Conservation (phyloP, 1,284 basidiomycete species). For the Rugosomyces carneus region DNA sequence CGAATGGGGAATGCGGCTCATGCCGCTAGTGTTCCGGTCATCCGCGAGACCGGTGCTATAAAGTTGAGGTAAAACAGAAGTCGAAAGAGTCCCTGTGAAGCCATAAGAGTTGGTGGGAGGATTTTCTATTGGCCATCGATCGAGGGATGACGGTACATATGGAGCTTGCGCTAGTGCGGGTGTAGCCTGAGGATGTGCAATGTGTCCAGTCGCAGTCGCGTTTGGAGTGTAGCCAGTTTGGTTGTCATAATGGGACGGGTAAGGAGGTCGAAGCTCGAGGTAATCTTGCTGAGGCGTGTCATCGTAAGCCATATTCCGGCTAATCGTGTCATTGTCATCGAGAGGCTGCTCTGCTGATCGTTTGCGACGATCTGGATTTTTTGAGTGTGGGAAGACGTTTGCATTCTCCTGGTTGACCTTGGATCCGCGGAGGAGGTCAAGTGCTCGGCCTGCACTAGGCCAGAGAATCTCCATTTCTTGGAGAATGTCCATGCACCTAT, state of each 20-base stretch:
- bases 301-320: constrained; percentile 13
- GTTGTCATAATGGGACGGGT: constrained; percentile 15
- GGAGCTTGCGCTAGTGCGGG: constrained; percentile 14
- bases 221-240: constrained; percentile 8
- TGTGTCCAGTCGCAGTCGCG: not conserved
- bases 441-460: constrained; percentile 71
- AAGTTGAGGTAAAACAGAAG: constrained; percentile 35
- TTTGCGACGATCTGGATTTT: constrained; percentile 28
- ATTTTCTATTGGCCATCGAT: constrained; percentile 45
- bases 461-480: constrained; percentile 67
- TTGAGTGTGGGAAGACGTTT: constrained; percentile 15
- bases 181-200: constrained; percentile 6
- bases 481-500: constrained; percentile 65
- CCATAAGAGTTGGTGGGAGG: constrained; percentile 23
- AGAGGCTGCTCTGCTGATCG: constrained; percentile 32
- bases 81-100: constrained; percentile 15
- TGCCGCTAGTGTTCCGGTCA: constrained; percentile 16
- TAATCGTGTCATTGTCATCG: constrained; percentile 21
- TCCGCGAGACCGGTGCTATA: constrained; percentile 65
- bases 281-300: constrained; percentile 13
- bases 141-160: constrained; percentile 23
- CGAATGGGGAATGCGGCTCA: constrained; percentile 9
- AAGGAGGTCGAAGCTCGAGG: constrained; percentile 17
- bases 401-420: constrained; percentile 39
- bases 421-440: constrained; percentile 65